Evolutionary conservation across 1,284 basidiomycete species (phyloP), one percentile per base, ranked within the genome.

Genomic region (Boletus hoseneyae): DNA sequence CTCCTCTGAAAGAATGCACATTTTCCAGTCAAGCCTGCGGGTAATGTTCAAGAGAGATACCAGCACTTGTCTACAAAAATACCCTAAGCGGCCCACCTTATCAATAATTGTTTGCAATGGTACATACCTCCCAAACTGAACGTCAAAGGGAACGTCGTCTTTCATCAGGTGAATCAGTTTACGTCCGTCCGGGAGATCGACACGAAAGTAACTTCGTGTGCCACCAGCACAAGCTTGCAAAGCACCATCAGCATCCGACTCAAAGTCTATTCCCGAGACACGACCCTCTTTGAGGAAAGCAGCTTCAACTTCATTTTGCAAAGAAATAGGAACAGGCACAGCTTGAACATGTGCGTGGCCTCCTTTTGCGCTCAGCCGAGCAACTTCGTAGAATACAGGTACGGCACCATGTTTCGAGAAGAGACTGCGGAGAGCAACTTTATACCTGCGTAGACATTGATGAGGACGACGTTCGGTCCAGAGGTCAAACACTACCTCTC

Each of bases 261-360:
- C 84, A 60, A 87, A 84, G 53, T 78, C 75, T 37, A 93, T 76
- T 9, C 87, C 86, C 34, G 75, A 69, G 15, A 75, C 67, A 45
- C 74, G 74, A 4, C 87, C 93, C 57, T 88, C 85, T 15, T 75
- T 71, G 19, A 77, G 61, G 67, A 97, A 96, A 12, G 80, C 77
- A 9, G 78, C 70, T 61, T 87, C 87, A 12, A 95, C 80, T 50
- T 79, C 73, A 42, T 78, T 73, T 47, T 78, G 70, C 33, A 89
- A 65, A 30, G 73, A 74, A 30, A 72, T 61, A 0, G 95, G 93
- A 1, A 97, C 69, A 8, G 94, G 94, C 1, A 95, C 82, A 35
- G 81, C 82, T 68, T 97, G 93, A 15, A 96, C 76, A 69, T 97
- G 94, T 6, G 93, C 93, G 64, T 98, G 94, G 0, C 93, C 93